Base-by-base conservation (phyloP, 768 basidiomycete species). In the Boletus rubropictus region DNA sequence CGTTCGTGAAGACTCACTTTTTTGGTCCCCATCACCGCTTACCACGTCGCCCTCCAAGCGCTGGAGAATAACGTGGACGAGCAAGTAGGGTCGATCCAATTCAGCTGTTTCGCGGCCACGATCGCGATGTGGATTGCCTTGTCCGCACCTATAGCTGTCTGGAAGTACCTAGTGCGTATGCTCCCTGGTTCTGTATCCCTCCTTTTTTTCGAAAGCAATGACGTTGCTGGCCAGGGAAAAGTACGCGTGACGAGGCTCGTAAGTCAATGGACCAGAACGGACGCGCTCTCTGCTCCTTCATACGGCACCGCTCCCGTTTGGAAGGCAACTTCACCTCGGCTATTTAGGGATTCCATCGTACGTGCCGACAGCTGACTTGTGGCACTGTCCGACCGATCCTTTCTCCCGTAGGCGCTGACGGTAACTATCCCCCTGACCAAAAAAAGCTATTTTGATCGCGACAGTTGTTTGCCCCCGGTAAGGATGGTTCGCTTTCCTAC, bases 81-180 rank as follows among this genome's bases (percentile, higher is more conserved):
- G 15, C 52, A 61, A 24, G 46, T 60, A 11, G 63, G 63, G 60
- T 42, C 72, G 44, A 67, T 72, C 12, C 70, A 73, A 20, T 57
- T 64, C 12, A 62, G 69, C 29, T 59, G 64, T 17, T 50, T 75
- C 29, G 70, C 54, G 6, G 56, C 71, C 21, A 68, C 64, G 20
- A n/a, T 78, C 38, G 75, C 59, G 14, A 56, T 68, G 17, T 50
- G 70, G 43, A 21, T 72, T 21, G 33, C 77, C 41, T 66, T 78
- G 56, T 58, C 65, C 37, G 33, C 61, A 3, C 79, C 78, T 6
- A 57, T 77, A 34, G 37, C 68, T 33, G 35, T 72, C 20, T 80
- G 77, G 77, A 80, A 81, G 52, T 66, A 57, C 28, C 50, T 67
- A 45, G 69, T 72, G 34, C 33, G 72, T 69, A n/a, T 25, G 31